Evolutionary conservation across 495 filamentous ascomycete genomes (phyloP), one percentile per base, ranked within the genome.

Genomic region (Penicillium macrosclerotiorum): DNA sequence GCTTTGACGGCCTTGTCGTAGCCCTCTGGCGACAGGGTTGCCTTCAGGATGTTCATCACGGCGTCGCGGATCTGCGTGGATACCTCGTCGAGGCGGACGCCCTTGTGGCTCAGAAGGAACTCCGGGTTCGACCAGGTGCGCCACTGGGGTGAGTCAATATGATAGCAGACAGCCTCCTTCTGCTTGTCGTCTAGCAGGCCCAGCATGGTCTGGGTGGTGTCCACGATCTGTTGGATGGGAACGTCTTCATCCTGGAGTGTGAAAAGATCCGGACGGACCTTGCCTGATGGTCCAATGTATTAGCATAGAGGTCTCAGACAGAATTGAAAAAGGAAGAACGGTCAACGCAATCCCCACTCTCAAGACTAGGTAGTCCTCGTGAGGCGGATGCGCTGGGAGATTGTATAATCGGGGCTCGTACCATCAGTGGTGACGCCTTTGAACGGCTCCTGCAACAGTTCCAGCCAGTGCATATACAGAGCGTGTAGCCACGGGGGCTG

Each of bases 121-220:
- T 89, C 85, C 1, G 85, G 85, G 62, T 89, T 89, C 3, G 82
- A 86, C 85, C 85, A 89, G 11, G 81, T 74, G 39, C 84, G 78
- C 82, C 82, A 88, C 58, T 86, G 81, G 24, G 78, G 78, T 9
- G 81, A 81, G 71, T 86, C 80, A 61, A 86, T 75, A 65, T 85
- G 79, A 54, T 83, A 79, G 46, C 49, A 48, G 2, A 81, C 60
- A 1, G 59, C 54, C 41, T 69, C 49, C 36, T 63, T 69, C 50
- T 88, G 77, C 30, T 63, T 61, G 2, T 70, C 63, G 19, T 69
- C 65, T 4, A 84, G 63, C 4, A 64, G 49, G 16, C 57, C 38
- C 3, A 80, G 50, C 17, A 85, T 52, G 6, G 39, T 37, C 14
- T 72, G 48, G 2, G 78, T 73, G 2, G 77, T 67, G 8, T 64